phyloP scores from a whole-genome alignment of 371 early-diverging fungal species.

The Basidiobolus meristosporus region DNA sequence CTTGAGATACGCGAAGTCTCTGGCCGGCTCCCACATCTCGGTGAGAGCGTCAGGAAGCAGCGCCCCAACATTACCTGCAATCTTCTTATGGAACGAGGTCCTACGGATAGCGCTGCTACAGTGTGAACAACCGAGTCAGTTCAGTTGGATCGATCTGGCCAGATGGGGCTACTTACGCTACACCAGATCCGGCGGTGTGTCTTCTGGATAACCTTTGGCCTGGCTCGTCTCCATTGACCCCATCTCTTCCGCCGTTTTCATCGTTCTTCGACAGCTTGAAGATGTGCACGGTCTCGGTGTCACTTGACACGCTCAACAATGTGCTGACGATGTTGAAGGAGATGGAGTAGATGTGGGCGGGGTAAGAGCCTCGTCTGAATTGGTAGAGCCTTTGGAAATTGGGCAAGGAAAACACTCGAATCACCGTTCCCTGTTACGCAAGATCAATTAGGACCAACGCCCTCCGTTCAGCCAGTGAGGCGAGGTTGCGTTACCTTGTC shows the following conservation, averaged over 20 bases:
- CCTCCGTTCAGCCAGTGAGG: too few relatives aligned
- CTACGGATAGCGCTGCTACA: too few relatives aligned
- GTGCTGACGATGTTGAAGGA: constrained; percentile 69
- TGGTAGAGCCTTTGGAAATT: constrained; percentile 78
- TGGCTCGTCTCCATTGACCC: too few relatives aligned
- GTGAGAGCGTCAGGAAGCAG: constrained; percentile 73
- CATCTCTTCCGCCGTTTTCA: too few relatives aligned
- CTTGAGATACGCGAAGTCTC: constrained; percentile 88
- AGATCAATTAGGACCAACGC: too few relatives aligned
- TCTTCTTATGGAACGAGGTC: constrained; percentile 22
- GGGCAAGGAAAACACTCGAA: constrained; percentile 83
- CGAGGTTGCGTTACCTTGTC: constrained; percentile 79
- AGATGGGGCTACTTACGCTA: too few relatives aligned
- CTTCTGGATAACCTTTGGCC: too few relatives aligned
- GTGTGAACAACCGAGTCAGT: too few relatives aligned
- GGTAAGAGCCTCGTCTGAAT: constrained; percentile 85
- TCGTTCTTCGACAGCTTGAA: constrained; percentile 36
- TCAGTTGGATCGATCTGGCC: too few relatives aligned
- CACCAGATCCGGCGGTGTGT: too few relatives aligned
- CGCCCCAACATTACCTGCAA: constrained; percentile 36
- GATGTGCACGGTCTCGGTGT: constrained; percentile 92
- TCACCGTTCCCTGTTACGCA: constrained; percentile 68
- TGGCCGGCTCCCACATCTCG: constrained; percentile 85
- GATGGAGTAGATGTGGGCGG: constrained; percentile 77
- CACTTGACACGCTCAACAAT: constrained; percentile 72